Evolutionary conservation across 371 early-diverging fungal genomes (phyloP).

Genomic region (Mucor circinelloides): DNA sequence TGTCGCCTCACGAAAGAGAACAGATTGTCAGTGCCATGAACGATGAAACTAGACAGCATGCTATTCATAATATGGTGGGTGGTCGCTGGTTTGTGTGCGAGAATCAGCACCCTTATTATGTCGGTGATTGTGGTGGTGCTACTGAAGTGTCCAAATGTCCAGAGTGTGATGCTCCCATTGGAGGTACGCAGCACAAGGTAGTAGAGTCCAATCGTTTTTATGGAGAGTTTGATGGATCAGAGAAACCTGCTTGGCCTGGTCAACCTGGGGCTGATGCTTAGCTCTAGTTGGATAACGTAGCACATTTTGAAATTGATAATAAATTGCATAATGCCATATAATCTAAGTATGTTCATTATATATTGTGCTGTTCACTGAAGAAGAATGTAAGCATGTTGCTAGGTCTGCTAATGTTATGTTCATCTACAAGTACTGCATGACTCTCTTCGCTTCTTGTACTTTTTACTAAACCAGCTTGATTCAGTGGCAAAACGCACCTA

Average conservation of each 20-base stretch:
- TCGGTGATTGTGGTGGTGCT: slow-evolving; percentile 58
- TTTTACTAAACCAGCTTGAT: no score
- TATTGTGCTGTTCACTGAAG: no score
- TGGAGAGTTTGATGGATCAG: slow-evolving; percentile 55
- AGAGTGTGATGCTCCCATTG: slow-evolving; percentile 47
- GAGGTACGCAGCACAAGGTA: slow-evolving; percentile 46
- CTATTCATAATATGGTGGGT: slow-evolving; percentile 42
- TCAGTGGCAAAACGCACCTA: no score
- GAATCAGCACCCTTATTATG: slow-evolving; percentile 54
- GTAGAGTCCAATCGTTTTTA: slow-evolving; percentile 51
- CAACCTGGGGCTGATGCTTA: slow-evolving; percentile 20
- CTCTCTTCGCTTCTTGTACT: no score
- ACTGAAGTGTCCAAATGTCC: slow-evolving; percentile 49
- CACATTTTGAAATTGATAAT: no score
- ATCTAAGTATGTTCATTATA: no score
- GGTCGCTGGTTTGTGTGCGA: slow-evolving; percentile 58
- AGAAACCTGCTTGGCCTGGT: slow-evolving; percentile 54
- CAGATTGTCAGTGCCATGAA: slow-evolving; percentile 54
- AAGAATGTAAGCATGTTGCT: no score
- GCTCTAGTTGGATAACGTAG: no score
- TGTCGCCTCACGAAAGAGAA: slow-evolving; percentile 31
- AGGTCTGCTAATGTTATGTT: no score
- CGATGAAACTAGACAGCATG: slow-evolving; percentile 30
- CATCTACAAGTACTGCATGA: no score
- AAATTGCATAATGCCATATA: no score